Percentiles rank a stretch among this genome's conserved stretches.
These are phyloP conservation scores for Aeschynomene evenia DNA, from an alignment of 306 rosid genomes.

Conservation along the genomic window DNA sequence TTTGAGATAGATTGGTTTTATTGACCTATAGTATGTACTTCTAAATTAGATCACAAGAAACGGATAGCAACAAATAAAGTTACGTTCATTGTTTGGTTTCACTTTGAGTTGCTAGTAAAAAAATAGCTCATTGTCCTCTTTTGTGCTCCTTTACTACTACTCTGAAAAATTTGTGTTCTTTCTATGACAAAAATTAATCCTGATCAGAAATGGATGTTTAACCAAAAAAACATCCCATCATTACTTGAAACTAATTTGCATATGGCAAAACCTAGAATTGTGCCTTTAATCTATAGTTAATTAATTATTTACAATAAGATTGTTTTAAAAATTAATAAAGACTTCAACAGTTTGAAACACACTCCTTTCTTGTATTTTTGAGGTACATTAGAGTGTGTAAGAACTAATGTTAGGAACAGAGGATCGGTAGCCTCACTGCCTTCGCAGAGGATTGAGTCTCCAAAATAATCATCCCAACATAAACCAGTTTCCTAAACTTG, in stretches of 20 bases:
- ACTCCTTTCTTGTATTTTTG: background rate
- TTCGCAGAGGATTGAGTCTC: conserved; percentile 1
- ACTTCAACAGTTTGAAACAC: background rate
- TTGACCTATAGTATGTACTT: background rate
- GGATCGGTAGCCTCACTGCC: background rate
- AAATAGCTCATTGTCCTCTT: background rate
- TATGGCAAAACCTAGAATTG: background rate
- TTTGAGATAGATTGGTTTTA: background rate
- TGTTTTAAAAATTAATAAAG: background rate
- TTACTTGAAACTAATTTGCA: background rate
- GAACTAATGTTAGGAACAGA: background rate
- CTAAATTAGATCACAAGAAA: background rate
- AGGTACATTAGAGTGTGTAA: background rate
- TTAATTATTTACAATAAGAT: background rate
- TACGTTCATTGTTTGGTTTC: background rate
- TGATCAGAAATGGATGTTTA: background rate
- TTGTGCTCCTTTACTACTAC: background rate
- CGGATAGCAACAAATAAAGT: background rate
- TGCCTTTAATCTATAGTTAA: background rate
- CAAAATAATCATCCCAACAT: background rate
- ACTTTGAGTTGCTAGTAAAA: background rate
- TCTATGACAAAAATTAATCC: background rate
- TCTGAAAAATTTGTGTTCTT: background rate
- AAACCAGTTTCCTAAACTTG: conserved; percentile 7
- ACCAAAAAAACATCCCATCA: background rate